A percentile compares a stretch with the other conserved stretches of the same genome.
Evolutionary conservation across 73 alveolate genomes (phyloP).

Genomic region (Paramecium octaurelia): DNA sequence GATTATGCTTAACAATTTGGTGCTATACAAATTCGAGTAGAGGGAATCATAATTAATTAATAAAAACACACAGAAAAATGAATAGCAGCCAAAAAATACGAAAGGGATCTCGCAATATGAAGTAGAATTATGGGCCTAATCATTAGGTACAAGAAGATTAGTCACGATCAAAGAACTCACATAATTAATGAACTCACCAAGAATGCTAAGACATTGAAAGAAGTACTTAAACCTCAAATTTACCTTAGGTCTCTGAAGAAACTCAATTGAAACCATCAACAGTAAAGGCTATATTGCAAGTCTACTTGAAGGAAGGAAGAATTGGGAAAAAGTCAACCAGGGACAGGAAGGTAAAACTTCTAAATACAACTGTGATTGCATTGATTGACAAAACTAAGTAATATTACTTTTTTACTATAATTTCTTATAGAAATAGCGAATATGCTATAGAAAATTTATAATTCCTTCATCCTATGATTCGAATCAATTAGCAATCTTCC

Average conservation of each 20-base stretch:
- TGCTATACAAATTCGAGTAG: background rate
- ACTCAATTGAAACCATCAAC: slow-evolving; percentile 54
- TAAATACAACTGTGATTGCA: slow-evolving; percentile 35
- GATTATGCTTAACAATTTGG: slow-evolving; percentile 23
- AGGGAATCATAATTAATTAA: background rate
- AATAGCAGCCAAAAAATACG: slow-evolving; percentile 15
- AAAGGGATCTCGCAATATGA: slow-evolving; percentile 44
- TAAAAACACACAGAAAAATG: background rate
- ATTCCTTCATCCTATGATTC: background rate
- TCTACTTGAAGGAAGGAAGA: slow-evolving; percentile 54
- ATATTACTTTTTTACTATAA: background rate
- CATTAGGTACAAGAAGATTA: background rate
- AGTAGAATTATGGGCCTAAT: background rate
- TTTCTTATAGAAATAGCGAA: background rate
- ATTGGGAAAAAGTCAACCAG: slow-evolving; percentile 60
- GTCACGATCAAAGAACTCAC: slow-evolving; percentile 12
- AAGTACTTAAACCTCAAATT: background rate
- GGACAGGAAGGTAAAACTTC: slow-evolving; percentile 33
- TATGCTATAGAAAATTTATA: background rate
- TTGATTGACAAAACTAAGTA: slow-evolving; percentile 24
- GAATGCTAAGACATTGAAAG: slow-evolving; percentile 53
- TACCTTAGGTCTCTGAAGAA: slow-evolving; percentile 45
- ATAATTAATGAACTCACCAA: background rate
- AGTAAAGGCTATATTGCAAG: slow-evolving; percentile 51
- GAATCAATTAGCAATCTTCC: background rate